Evolutionary conservation across 2,329 filamentous ascomycete genomes (phyloP), one percentile per base, ranked within the genome.

Genomic region (Phialemoniopsis sp.): DNA sequence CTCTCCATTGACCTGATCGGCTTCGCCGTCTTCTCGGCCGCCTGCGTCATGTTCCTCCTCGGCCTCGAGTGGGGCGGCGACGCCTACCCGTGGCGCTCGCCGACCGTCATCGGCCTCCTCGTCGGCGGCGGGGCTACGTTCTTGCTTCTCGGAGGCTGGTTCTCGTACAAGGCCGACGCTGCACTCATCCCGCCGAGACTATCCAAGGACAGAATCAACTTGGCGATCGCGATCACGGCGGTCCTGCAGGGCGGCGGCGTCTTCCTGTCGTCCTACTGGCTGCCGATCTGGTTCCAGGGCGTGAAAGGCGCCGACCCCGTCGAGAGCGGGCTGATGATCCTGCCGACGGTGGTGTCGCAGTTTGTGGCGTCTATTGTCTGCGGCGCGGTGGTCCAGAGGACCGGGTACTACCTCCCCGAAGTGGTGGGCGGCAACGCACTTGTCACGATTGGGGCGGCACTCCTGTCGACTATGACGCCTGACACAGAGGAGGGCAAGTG

Each of bases 381-480:
- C 18, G 44, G 44, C 17, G 42, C 36, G 3, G 46, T 46, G 38
- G 55, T 50, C 13, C 42, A 56, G 19, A 50, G 50, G 34, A 53
- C 50, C 0, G 69, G 70, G 1, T 70, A 71, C 42, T 72, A 71
- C 35, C 64, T 58, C 36, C 68, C 59, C 2, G 62, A 63, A 38
- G 58, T 70, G 49, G 55, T 71, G 7, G 38, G 54, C 5, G 62
- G 58, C n/a, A 59, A 63, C 31, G 47, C 64, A 42, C 47, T 62
- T 29, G 57, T 52, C 29, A 50, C 70, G 29, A 53, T 78, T 40
- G 75, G 76, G 8, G 56, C 63, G 3, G 78, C 76, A 13, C 65
- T 82, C 39, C 64, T 82, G 43, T 73, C 74, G 1, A 79, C 73
- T 0, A 66, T 79, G 10, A 54, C 58, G 26, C 59, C 72, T 3